phyloP scores from a whole-genome alignment of 2,329 filamentous ascomycete genomes.

The Sporothrix pseudoabietina region DNA sequence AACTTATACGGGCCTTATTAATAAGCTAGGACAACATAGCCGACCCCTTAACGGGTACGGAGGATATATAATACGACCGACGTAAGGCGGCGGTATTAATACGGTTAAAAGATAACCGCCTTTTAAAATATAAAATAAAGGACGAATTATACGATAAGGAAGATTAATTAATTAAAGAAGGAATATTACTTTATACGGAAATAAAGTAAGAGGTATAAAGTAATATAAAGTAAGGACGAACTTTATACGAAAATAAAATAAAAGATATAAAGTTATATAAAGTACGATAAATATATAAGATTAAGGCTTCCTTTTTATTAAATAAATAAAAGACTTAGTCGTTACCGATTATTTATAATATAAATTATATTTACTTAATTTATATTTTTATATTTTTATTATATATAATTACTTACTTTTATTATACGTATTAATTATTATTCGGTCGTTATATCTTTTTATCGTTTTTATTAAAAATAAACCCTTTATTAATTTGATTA shows the following conservation, averaged over 20 bases:
- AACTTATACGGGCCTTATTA: background rate
- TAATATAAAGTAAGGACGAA: background rate
- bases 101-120: background rate
- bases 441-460: background rate
- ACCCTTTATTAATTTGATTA: too few relatives aligned
- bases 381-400: too few relatives aligned
- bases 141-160: background rate
- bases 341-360: background rate
- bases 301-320: background rate
- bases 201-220: background rate
- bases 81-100: background rate
- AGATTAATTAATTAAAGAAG: background rate
- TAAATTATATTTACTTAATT: background rate
- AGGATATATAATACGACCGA: background rate
- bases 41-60: background rate
- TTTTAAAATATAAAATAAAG: background rate
- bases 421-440: background rate
- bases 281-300: background rate
- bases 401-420: too few relatives aligned
- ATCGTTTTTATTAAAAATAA: too few relatives aligned
- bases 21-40: background rate
- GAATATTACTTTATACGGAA: background rate
- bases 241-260: too few relatives aligned
- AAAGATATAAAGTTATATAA: background rate
- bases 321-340: background rate